Base-by-base conservation (phyloP, 139 green algal genomes). In the Zygnema circumcarinatum region DNA sequence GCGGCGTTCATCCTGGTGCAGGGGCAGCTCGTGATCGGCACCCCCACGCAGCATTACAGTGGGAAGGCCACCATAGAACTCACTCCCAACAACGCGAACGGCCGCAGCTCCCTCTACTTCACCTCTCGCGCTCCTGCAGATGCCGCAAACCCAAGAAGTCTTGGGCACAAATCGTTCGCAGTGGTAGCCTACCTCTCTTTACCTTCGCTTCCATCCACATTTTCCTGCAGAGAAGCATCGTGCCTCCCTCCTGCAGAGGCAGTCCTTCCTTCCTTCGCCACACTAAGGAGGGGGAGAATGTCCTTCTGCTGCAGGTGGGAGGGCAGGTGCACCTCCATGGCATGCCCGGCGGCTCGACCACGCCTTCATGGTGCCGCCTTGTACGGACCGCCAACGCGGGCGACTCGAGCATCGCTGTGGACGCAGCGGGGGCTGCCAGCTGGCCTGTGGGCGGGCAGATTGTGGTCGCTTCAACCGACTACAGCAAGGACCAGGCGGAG, bases 381-480 rank as follows among this genome's bases (percentile, higher is more conserved):
- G 22, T 41, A 31, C 32, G 2, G 25, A 88, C 67, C 31, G 82
- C 82, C 47, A 35, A 35, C 22, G 36, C 21, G 3, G 82, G 67
- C 35, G 82, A 82, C 29, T 52, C 33, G 21, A 67, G n/a, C 16
- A 62, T 83, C 22, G 25, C 38, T 25, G 67, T 88, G 68, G 35
- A 88, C 0, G 68, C 35, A 0, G 76, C 76, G 29, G 75, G 83
- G 0, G 41, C 74, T 35, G 79, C 53, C 29, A 25, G 16, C 20
- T 89, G 84, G 84, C 84, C 74, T 33, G 47, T 89, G n/a, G 74
- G 74, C 32, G 84, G 38, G 35, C 38, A 74, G 25, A 87, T 89
- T 40, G 84, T 35, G 42, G 38, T 89, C 36, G 84, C 84, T 29
- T 85, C 84, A 39, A 89, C 74, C 31, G 81, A 90, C 39, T 90